Percentiles rank a stretch among this genome's conserved stretches.
Evolutionary conservation across 139 green algal species (phyloP).

Genomic region (Choricystis sp.): DNA sequence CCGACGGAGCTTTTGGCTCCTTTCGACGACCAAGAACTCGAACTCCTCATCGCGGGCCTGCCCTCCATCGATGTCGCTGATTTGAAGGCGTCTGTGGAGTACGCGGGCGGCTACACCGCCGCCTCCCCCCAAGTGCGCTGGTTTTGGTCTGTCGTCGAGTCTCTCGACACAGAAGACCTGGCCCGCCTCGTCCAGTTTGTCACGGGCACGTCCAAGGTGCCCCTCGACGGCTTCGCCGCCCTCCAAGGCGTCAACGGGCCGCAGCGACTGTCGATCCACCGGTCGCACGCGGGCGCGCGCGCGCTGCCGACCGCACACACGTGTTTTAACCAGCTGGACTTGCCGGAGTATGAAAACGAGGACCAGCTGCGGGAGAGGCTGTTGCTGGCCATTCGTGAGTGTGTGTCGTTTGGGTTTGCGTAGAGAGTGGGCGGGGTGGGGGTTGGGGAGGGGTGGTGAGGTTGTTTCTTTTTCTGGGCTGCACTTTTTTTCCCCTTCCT

Average conservation of each 20-base stretch:
- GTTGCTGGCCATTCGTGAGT: slow-evolving; percentile 72
- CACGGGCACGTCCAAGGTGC: slow-evolving; percentile 84
- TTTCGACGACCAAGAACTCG: slow-evolving; percentile 96
- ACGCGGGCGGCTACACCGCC: slow-evolving; percentile 65
- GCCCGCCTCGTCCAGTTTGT: slow-evolving; percentile 63
- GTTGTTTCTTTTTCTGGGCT: too few relatives aligned
- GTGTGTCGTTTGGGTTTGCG: slow-evolving; percentile 82
- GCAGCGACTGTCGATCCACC: slow-evolving; percentile 88
- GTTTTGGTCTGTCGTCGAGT: slow-evolving; percentile 88
- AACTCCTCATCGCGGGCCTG: slow-evolving; percentile 91
- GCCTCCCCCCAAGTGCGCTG: slow-evolving; percentile 60
- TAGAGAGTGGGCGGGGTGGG: slow-evolving; percentile 18
- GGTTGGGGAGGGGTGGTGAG: too few relatives aligned
- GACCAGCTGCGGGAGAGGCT: slow-evolving; percentile 84
- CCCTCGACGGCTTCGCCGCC: slow-evolving; percentile 83
- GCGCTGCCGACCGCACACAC: slow-evolving; percentile 79
- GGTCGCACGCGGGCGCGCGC: slow-evolving; percentile 23
- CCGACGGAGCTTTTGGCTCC: slow-evolving; percentile 26
- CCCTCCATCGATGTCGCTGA: slow-evolving; percentile 90
- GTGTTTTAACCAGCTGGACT: slow-evolving; percentile 92
- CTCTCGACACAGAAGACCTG: slow-evolving; percentile 72
- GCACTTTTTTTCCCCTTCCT: too few relatives aligned
- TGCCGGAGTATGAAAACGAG: slow-evolving; percentile 81
- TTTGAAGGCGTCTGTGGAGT: slow-evolving; percentile 82
- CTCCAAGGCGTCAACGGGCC: slow-evolving; percentile 85